Conservation (phyloP, 1,139 yeast species). For the Hyphopichia fennica region DNA sequence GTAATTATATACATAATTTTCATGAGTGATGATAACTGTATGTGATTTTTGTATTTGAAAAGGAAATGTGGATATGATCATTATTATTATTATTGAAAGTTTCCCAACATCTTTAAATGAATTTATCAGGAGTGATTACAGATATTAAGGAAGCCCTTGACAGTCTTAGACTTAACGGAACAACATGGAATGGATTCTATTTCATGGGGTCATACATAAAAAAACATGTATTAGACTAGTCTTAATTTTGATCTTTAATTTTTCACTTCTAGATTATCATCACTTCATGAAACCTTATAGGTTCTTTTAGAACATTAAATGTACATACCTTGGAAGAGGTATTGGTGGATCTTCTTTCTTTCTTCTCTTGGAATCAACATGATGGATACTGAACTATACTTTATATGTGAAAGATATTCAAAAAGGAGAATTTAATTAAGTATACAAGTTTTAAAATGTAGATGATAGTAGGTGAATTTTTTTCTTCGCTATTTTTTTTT, state of each 20-base stretch:
- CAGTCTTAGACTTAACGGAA: no score
- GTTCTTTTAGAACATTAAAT: conserved; percentile 1
- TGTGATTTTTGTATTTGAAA: no score
- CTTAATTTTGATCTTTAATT: no score
- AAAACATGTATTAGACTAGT: no score
- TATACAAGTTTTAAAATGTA: not conserved
- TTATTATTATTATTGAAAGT: no score
- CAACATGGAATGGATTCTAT: no score
- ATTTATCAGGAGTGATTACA: no score
- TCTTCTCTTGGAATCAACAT: conserved; percentile 99
- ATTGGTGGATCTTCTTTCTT: conserved; percentile 98
- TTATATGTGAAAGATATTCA: not conserved
- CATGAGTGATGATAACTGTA: not conserved
- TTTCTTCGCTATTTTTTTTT: not conserved
- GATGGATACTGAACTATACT: conserved; percentile 28
- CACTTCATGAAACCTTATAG: not conserved
- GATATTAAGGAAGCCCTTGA: no score
- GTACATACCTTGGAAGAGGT: conserved; percentile 95
- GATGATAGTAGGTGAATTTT: not conserved
- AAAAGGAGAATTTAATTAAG: not conserved
- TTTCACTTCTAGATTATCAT: not conserved
- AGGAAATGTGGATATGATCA: no score
- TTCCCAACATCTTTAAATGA: no score
- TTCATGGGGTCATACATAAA: no score
- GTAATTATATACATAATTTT: not conserved